Evolutionary conservation across 768 basidiomycete species (phyloP), one percentile per base, ranked within the genome.

Genomic region (Trametes coccinea): DNA sequence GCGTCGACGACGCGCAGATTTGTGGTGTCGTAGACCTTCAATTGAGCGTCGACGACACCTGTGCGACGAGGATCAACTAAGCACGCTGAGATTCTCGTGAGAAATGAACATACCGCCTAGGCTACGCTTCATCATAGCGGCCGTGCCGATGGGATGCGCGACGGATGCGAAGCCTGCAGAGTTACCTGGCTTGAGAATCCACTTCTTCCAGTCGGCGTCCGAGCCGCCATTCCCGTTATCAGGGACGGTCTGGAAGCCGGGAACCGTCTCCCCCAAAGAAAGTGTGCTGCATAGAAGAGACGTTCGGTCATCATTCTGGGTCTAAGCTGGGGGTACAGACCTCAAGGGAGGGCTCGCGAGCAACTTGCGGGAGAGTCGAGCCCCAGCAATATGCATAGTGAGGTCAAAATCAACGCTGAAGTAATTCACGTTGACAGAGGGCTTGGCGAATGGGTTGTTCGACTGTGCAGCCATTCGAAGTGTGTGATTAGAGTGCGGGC

Each of bases 1-100:
- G 83, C 75, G 65, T 84, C 84, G 16, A 78, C 78, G 34, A 87
- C 84, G 61, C 86, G 77, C 37, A 86, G 69, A 69, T 86, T 86
- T 37, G 74, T 68, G 17, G 75, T 66, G 17, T 84, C 85, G 68
- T 86, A 82, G 1, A 86, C 84, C 54, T 72, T 72, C 27, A 87
- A 73, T 27, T 79, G 72, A 47, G 78, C 73, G 66, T 83, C 78
- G 39, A 86, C 84, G 33, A 87, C 84, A 49, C 84, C 84, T 59
- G 31, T 5, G 34, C 13, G 13, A 17, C 2, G 17, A 16, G n/a
- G 76, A 81, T 29, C 62, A 82, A 80, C 34, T 45, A 40, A 50
- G 31, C 39, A 49, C 31, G 4, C 14, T n/a, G 14, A 7, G 16
- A 27, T 16, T 14, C 9, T 39, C 2, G 31, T 37, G n/a, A 45